Conservation (phyloP, 2,329 filamentous ascomycete species). For the Phialophora verrucosa region DNA sequence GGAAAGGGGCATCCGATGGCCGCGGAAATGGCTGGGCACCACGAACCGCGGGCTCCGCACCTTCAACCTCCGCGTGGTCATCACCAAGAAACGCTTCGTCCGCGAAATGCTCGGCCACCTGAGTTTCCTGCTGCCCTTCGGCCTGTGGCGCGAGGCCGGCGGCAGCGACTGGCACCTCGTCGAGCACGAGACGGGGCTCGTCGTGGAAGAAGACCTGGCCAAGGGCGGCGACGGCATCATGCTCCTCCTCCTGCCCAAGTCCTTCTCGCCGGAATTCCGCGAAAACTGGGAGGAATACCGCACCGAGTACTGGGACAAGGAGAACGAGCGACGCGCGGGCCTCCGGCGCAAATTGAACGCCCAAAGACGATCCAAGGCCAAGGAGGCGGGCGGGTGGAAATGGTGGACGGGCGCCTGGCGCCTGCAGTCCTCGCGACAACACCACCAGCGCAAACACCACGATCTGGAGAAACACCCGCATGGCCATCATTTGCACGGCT, state of each 20-base stretch:
- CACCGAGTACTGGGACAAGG: conserved; percentile 93
- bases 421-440: conserved; percentile 41
- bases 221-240: conserved; percentile 91
- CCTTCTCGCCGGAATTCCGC: conserved; percentile 90
- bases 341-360: conserved; percentile 73
- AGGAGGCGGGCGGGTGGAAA: conserved; percentile 72
- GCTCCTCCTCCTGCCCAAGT: conserved; percentile 86
- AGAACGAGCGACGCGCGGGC: conserved; percentile 84
- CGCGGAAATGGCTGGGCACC: conserved; percentile 84
- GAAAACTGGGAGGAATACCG: conserved; percentile 97
- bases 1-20: conserved; percentile 94
- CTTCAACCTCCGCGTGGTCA: conserved; percentile 96
- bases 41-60: conserved; percentile 87
- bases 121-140: conserved; percentile 77
- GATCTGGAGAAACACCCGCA: conserved; percentile 43
- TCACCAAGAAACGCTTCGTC: conserved; percentile 83
- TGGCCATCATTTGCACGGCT: conserved; percentile 26
- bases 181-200: conserved; percentile 60
- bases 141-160: conserved; percentile 59
- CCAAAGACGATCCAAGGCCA: conserved; percentile 68
- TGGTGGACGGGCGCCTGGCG: conserved; percentile 81
- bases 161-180: conserved; percentile 75
- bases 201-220: conserved; percentile 86
- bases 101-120: conserved; percentile 74
- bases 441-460: conserved; percentile 29